A percentile compares a stretch with the other conserved stretches of the same genome.
phyloP scores from a whole-genome alignment of 495 filamentous ascomycete species.

The Pyronema omphalodes region DNA sequence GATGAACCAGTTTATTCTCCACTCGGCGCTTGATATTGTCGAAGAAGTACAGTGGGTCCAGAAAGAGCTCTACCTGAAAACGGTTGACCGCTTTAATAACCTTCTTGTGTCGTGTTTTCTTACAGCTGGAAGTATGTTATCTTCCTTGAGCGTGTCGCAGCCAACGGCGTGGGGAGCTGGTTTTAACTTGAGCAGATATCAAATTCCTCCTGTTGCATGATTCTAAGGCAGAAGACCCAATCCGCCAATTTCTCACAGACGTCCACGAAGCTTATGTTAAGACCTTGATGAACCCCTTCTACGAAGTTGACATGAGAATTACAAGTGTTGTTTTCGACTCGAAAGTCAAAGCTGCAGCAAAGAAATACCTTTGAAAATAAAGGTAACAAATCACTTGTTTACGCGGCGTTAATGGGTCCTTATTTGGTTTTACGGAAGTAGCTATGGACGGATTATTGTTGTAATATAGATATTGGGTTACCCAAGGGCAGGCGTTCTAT shows the following conservation, averaged over 20 bases:
- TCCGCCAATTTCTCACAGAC: conserved; percentile 80
- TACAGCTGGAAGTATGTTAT: conserved; percentile 44
- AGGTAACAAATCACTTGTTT: too few relatives aligned
- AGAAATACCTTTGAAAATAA: conserved; percentile 51
- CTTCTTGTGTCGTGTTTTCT: conserved; percentile 83
- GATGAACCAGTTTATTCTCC: conserved; percentile 94
- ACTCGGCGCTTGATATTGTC: conserved; percentile 78
- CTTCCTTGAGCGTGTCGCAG: not conserved
- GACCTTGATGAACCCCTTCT: conserved; percentile 95
- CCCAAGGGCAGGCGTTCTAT: too few relatives aligned
- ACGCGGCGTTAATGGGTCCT: too few relatives aligned
- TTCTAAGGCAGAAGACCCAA: conserved; percentile 81
- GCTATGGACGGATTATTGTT: too few relatives aligned
- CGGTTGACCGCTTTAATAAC: conserved; percentile 81
- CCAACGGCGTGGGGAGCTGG: not conserved
- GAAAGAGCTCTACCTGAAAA: conserved; percentile 54
- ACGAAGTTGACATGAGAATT: conserved; percentile 61
- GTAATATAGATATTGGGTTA: too few relatives aligned
- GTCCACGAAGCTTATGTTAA: conserved; percentile 92
- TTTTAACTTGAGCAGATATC: conserved; percentile 30
- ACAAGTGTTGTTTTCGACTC: conserved; percentile 66
- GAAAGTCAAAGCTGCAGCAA: conserved; percentile 67
- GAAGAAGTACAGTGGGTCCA: conserved; percentile 82
- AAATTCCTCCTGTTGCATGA: conserved; percentile 85
- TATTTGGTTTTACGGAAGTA: too few relatives aligned